A percentile compares a stretch with the other conserved stretches of the same genome.
Evolutionary conservation across 257 asterid species (phyloP).

Genomic region (Ballota nigra): DNA sequence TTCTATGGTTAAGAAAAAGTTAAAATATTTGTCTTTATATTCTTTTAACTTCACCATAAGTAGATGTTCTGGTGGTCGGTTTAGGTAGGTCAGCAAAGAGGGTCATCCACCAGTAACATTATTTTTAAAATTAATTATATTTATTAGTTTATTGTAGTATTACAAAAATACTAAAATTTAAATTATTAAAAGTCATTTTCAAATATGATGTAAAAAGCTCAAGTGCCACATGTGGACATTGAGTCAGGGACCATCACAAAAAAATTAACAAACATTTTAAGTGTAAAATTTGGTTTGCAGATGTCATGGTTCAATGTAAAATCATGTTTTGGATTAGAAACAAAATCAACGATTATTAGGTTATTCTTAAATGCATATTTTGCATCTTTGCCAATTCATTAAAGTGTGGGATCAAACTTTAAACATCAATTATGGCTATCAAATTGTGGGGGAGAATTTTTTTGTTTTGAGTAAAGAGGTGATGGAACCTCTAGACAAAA

Average conservation of each 20-base stretch:
- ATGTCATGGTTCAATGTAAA: not conserved
- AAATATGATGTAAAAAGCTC: slow-evolving; percentile 19
- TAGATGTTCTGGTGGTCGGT: slow-evolving; percentile 13
- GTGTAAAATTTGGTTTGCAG: not conserved
- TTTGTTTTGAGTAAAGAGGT: too few relatives aligned
- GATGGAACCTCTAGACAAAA: too few relatives aligned
- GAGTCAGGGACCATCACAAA: slow-evolving; percentile 17
- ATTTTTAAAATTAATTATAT: not conserved
- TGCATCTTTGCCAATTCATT: too few relatives aligned
- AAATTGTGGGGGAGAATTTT: too few relatives aligned
- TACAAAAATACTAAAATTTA: not conserved
- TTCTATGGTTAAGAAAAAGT: not conserved
- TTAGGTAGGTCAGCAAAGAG: slow-evolving; percentile 21
- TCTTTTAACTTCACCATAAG: not conserved
- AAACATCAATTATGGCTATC: too few relatives aligned
- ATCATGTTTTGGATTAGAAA: not conserved
- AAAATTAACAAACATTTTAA: not conserved
- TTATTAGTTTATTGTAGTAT: not conserved
- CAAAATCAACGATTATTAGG: not conserved
- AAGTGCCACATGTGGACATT: slow-evolving; percentile 6
- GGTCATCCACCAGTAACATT: slow-evolving; percentile 16
- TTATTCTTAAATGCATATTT: too few relatives aligned
- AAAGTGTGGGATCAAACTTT: too few relatives aligned
- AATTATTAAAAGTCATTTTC: slow-evolving; percentile 17
- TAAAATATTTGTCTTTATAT: not conserved